phyloP scores from a whole-genome alignment of 2,329 filamentous ascomycete genomes.

The Camillea tinctor region DNA sequence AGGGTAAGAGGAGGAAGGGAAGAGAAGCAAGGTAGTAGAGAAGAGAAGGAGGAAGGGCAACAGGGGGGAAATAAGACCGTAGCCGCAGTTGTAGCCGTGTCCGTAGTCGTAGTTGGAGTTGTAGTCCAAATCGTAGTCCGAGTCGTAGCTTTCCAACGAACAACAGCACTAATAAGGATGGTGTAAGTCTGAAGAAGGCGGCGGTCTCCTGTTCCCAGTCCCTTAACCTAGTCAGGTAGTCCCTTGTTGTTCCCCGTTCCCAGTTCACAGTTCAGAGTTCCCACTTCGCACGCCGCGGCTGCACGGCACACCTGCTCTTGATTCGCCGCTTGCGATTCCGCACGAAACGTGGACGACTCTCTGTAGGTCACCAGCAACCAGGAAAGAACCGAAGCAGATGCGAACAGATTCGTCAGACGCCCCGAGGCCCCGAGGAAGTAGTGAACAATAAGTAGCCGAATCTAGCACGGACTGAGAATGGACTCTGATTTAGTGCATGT shows the following conservation, averaged over 20 bases:
- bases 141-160: constrained; percentile 1
- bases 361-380: neutral
- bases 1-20: neutral
- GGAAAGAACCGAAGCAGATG: no score
- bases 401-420: neutral
- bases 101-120: neutral
- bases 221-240: no score
- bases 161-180: neutral
- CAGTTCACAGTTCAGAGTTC: neutral
- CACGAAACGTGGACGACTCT: neutral
- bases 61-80: neutral
- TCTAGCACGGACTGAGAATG: neutral
- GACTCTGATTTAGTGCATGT: neutral
- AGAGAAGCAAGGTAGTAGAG: neutral
- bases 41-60: neutral
- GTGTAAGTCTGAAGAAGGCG: neutral
- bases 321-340: neutral
- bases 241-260: no score
- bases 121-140: neutral
- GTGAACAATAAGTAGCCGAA: neutral
- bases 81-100: neutral
- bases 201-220: neutral
- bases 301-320: neutral
- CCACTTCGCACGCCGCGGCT: neutral
- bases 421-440: neutral